Evolutionary conservation across 345 rosid genomes (phyloP), one percentile per base, ranked within the genome.

Genomic region (Bruguiera sexangula): DNA sequence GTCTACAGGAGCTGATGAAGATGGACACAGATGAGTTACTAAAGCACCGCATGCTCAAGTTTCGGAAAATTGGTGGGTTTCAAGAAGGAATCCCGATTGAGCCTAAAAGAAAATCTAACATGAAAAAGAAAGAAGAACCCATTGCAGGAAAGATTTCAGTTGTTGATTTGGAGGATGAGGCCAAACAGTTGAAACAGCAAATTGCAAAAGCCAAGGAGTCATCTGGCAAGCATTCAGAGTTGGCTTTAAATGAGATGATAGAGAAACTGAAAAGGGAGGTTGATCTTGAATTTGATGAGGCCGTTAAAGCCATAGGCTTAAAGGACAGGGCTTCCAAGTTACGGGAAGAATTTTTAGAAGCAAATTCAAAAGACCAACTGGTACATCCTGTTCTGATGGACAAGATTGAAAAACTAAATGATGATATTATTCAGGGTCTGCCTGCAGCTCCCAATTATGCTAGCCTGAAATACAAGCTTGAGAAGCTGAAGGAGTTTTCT

Each of bases 1-100:
- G 63, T 66, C 59, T 43, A 61, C 84, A 94, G 98, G 96, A 94
- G 80, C 95, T 94, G 27, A 66, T 36, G 6, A 77, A 81, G 76
- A 87, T 91, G 98, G 83, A 80, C 73, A 86, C 85, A 6, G 83
- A 87, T 24, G 81, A 79, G 52, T 78, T 94, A 66, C 83, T 91
- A 70, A 80, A 85, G 80, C 95, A 91, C 60, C 88, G 97, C 43
- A 84, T 22, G 82, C 88, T 78, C 54, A 91, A 94, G 78, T 94
- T 89, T 82, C 80, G 97, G 62, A 89, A 94, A 81, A 81, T 94
- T 43, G 97, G 97, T 78, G 85, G 85, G 43, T 85, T 88, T 73
- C 81, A 85, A 57, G 97, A 91, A 67, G 89, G 84, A 69, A 78
- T 73, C 32, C 86, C 88, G 3, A 46, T 91, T 58, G 94, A 88